Evolutionary conservation across 192 early-diverging fungal genomes (phyloP), one percentile per base, ranked within the genome.

Genomic region (Backusella tuberculispora): DNA sequence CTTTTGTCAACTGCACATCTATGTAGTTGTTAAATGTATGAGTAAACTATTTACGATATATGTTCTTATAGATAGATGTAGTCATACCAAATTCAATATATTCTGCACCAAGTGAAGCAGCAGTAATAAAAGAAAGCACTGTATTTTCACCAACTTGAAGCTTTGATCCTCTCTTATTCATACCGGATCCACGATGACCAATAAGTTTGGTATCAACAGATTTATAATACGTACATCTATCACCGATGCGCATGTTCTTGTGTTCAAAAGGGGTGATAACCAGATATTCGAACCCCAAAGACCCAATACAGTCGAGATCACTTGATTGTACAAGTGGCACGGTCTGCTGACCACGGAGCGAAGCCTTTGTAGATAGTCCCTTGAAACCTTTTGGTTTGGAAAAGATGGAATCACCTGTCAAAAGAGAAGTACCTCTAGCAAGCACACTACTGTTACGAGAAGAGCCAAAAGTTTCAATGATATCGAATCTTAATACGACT

Each of bases 121-220:
- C 95, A 4, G 92, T 91, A 21, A 90, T 83, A 81, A 98, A 94
- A 0, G 95, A 96, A 53, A 93, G 81, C 4, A 94, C 84, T 0
- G 97, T 98, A 81, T 98, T 98, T 81, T 98, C 97, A 5, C 95
- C 95, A 8, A 97, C 81, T 78, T 97, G 94, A 37, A 95, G 87
- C 3, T 78, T 79, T 21, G 85, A 81, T 6, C 86, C 90, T 34
- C 75, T 79, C 47, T 76, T 84, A 84, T 97, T 96, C 91, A 92
- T 94, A 37, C 95, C 95, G 15, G 90, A 86, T 19, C 96, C 96
- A 53, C 96, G 93, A 82, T 97, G 96, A 8, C 96, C 96, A 81
- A 95, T 93, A 9, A 97, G 87, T 80, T 85, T 89, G 0, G 88
- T 91, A 10, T 80, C 83, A 2, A 90, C 72, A 3, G 86, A 89